Evolutionary conservation across 2,329 filamentous ascomycete species (phyloP), one percentile per base, ranked within the genome.

Genomic region (Penicillium sp.): DNA sequence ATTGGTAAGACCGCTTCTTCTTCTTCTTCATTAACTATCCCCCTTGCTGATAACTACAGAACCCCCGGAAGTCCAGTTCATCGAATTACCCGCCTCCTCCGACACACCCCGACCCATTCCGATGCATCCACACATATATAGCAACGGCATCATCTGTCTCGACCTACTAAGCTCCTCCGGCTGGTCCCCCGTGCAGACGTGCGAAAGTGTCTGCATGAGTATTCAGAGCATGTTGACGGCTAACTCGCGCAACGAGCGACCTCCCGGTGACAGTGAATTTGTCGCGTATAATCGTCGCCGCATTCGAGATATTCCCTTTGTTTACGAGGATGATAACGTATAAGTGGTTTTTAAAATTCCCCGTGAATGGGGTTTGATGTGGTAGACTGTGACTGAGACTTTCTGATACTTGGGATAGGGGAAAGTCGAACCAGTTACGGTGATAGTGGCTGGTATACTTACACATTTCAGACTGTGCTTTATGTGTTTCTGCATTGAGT

Each of bases 161-260:
- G 93, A 98, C 63, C 81, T 98, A 1, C 83, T 98, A 7, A 89
- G 89, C 45, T 78, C 81, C 8, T 85, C 89, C 56, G 93, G 93
- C 49, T 98, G 93, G 93, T 93, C 87, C 42, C 93, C 93, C 0
- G 92, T 98, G 0, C 93, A 98, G 68, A 96, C 92, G 51, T 93
- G 96, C 7, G 92, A 97, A 75, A 95, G 88, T 64, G 85, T 98
- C 24, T 96, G 90, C 75, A 93, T 98, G 82, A 95, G 89, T 70
- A 81, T 98, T 47, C 93, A 98, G 73, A 95, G 89, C 75, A 98
- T 98, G 93, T 73, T 98, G 65, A 96, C 93, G 1, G 90, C 92
- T 53, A 98, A 98, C 69, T 86, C 82, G 9, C 92, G 91, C 73
- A 86, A 92, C 63, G 91, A 97, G 72, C 80, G 93, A 29, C 93